Conservation (phyloP, 2,329 filamentous ascomycete species). For the Microascus cirrosus region DNA sequence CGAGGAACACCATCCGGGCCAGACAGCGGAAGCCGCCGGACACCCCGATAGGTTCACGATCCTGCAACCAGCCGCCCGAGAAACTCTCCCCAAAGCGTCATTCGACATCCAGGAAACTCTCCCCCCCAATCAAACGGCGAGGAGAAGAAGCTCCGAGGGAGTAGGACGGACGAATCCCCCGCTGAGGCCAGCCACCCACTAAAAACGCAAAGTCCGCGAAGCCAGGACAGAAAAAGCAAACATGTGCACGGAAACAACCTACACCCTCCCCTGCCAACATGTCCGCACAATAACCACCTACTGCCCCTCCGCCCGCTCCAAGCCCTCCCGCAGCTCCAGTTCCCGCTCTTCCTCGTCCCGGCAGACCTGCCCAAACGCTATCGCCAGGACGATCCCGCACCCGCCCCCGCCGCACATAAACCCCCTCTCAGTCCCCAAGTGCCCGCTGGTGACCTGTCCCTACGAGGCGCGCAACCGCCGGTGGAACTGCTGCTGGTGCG, state of each 20-base stretch:
- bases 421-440: slow-evolving; percentile 21
- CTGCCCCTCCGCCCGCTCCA: slow-evolving; percentile 17
- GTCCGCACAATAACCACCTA: slow-evolving; percentile 30
- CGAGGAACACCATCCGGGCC: background rate
- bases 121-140: background rate
- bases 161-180: background rate
- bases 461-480: slow-evolving; percentile 35
- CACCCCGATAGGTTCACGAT: background rate
- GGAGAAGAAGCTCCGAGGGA: background rate
- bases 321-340: background rate
- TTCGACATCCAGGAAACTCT: background rate
- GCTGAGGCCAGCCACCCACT: background rate
- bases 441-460: slow-evolving; percentile 34
- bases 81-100: background rate
- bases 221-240: background rate
- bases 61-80: background rate
- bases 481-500: slow-evolving; percentile 48
- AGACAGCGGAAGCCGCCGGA: background rate
- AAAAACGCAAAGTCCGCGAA: background rate
- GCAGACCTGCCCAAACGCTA: slow-evolving; percentile 29
- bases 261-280: slow-evolving; percentile 40
- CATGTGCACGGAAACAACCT: slow-evolving; percentile 39
- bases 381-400: slow-evolving; percentile 30
- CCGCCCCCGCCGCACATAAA: slow-evolving; percentile 34
- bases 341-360: slow-evolving; percentile 13